These are phyloP conservation scores for Hondaea fermentalgiana DNA, from an alignment of 108 stramenopile genomes.

Conservation along the genomic window DNA sequence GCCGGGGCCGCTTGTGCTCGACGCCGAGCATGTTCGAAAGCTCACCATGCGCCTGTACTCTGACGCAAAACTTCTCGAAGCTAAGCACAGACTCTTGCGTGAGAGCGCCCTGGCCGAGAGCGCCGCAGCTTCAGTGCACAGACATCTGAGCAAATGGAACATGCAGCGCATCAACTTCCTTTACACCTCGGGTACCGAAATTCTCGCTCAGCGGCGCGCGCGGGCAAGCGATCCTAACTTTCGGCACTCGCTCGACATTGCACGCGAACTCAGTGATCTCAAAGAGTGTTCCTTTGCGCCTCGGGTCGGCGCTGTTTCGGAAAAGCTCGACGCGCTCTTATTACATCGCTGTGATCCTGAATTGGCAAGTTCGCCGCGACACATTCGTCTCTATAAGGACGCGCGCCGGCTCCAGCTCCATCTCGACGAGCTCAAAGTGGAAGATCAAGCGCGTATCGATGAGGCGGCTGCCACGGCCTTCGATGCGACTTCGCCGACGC, in stretches of 20 bases:
- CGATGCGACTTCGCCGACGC: not conserved
- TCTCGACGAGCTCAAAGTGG: not conserved
- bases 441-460: not conserved
- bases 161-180: not conserved
- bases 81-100: not conserved
- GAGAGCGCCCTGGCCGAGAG: not conserved
- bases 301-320: not conserved
- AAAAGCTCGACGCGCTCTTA: not conserved
- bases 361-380: not conserved
- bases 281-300: not conserved
- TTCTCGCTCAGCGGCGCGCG: not conserved
- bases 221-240: not conserved
- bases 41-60: not conserved
- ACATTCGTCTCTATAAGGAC: not conserved
- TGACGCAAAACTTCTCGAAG: not conserved
- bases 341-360: not conserved
- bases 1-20: not conserved
- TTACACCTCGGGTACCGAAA: not conserved
- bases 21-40: not conserved
- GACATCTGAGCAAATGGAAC: not conserved
- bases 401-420: not conserved
- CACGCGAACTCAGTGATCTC: not conserved
- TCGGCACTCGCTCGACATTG: not conserved
- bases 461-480: not conserved
- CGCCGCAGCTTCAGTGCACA: not conserved